Evolutionary conservation across 495 filamentous ascomycete genomes (phyloP).

Genomic region (Elasticomyces elasticus): DNA sequence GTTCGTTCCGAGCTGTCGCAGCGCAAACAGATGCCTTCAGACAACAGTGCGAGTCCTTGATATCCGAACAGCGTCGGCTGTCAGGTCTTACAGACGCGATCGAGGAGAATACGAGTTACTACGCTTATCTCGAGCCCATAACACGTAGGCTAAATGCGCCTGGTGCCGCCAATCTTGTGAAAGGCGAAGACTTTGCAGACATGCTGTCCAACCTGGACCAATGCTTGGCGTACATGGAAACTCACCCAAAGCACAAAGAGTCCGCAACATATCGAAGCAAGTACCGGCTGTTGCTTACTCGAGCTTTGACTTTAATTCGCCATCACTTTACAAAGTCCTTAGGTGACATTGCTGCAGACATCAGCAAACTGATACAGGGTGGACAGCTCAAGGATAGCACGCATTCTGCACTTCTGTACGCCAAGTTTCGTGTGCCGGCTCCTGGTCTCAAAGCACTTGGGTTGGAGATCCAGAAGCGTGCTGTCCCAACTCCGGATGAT

Average conservation of each 20-base stretch:
- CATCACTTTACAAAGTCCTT: slow-evolving; percentile 71
- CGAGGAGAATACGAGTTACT: slow-evolving; percentile 78
- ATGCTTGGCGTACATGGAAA: slow-evolving; percentile 81
- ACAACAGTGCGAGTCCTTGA: slow-evolving; percentile 76
- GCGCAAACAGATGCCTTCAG: slow-evolving; percentile 83
- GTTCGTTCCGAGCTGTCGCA: slow-evolving; percentile 78
- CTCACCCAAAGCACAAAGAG: slow-evolving; percentile 74
- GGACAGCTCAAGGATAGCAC: slow-evolving; percentile 66
- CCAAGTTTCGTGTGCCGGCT: slow-evolving; percentile 63
- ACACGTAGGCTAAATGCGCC: slow-evolving; percentile 86
- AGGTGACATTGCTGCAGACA: slow-evolving; percentile 58
- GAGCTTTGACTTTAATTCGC: slow-evolving; percentile 68
- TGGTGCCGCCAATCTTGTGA: slow-evolving; percentile 71
- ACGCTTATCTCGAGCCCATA: slow-evolving; percentile 81
- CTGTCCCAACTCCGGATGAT: slow-evolving; percentile 45
- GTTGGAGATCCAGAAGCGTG: slow-evolving; percentile 58
- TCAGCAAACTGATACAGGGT: slow-evolving; percentile 59
- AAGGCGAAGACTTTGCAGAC: slow-evolving; percentile 69
- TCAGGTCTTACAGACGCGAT: slow-evolving; percentile 69
- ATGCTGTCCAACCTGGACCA: slow-evolving; percentile 76
- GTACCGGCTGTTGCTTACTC: slow-evolving; percentile 60
- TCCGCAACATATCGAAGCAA: slow-evolving; percentile 67
- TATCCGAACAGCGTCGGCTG: slow-evolving; percentile 67
- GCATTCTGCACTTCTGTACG: slow-evolving; percentile 64
- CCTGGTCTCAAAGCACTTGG: slow-evolving; percentile 57